Conservation (phyloP, 2,329 filamentous ascomycete genomes). For the Aspergillus sp. region DNA sequence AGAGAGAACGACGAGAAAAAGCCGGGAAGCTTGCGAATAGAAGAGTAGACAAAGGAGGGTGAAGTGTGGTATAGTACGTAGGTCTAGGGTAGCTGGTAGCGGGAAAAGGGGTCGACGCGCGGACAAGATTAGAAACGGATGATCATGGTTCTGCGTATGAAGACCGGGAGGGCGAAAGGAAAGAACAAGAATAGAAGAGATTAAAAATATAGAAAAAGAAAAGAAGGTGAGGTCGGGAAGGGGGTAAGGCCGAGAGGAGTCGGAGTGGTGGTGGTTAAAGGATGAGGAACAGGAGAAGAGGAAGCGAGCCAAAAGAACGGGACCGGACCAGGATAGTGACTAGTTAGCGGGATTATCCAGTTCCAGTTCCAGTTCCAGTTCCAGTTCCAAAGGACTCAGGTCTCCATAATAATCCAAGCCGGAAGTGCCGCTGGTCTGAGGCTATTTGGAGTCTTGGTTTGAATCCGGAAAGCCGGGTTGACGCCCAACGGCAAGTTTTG, state of each 20-base stretch:
- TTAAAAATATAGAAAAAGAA: neutral
- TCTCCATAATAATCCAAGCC: too few species aligned
- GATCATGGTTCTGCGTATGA: neutral
- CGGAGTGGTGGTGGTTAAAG: neutral
- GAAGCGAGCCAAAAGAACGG: neutral
- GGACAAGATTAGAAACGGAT: too few species aligned
- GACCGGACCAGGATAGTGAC: neutral
- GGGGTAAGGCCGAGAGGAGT: neutral
- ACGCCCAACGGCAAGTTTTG: too few species aligned
- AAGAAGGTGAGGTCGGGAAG: neutral
- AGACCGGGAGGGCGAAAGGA: neutral
- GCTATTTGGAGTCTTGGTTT: too few species aligned
- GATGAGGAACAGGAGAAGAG: neutral
- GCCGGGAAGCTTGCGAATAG: neutral
- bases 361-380: too few species aligned
- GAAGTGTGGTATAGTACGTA: too few species aligned
- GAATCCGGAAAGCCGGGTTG: too few species aligned
- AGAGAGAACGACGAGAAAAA: neutral
- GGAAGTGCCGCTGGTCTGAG: too few species aligned
- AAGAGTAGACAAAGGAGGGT: too few species aligned
- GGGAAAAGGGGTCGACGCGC: too few species aligned
- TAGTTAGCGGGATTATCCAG: neutral
- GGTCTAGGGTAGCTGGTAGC: too few species aligned
- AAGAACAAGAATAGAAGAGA: neutral
- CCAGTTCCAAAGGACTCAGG: too few species aligned